Percentiles rank a stretch among this genome's conserved stretches.
Conservation (phyloP, 257 asterid species). For the Nyctanthes arbortristis region DNA sequence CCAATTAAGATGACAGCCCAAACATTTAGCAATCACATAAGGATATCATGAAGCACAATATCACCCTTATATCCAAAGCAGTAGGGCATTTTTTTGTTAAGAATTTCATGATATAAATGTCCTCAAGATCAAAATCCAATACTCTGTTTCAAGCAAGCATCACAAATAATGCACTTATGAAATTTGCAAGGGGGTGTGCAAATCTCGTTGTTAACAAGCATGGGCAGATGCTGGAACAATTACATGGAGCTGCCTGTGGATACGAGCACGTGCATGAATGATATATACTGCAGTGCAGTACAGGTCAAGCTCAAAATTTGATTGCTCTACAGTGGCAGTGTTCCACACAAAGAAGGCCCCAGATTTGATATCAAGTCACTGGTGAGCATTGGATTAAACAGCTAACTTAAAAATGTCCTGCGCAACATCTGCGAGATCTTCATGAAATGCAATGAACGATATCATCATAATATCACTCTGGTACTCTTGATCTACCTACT, state of each 20-base stretch:
- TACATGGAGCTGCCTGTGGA: not conserved
- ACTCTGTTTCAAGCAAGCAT: not conserved
- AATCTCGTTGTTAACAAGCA: not conserved
- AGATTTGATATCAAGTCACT: not conserved
- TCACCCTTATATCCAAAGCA: not conserved
- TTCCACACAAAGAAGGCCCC: not conserved
- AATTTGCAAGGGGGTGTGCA: not conserved
- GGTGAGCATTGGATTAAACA: not conserved
- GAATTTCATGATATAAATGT: not conserved
- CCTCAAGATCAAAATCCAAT: not conserved
- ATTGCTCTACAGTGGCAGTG: not conserved
- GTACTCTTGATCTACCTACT: not conserved
- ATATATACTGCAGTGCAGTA: no score
- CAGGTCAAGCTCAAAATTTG: not conserved
- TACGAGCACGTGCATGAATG: not conserved
- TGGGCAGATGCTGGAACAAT: not conserved
- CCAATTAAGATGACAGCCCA: not conserved
- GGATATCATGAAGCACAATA: slow-evolving; percentile 1
- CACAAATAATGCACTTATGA: not conserved
- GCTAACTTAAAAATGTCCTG: not conserved
- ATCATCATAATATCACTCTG: not conserved
- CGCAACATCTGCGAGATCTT: not conserved
- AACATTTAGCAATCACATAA: not conserved
- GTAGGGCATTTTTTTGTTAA: not conserved
- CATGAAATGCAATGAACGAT: not conserved